Evolutionary conservation across 345 rosid genomes (phyloP), one percentile per base, ranked within the genome.

Genomic region (Lepidium didymum): DNA sequence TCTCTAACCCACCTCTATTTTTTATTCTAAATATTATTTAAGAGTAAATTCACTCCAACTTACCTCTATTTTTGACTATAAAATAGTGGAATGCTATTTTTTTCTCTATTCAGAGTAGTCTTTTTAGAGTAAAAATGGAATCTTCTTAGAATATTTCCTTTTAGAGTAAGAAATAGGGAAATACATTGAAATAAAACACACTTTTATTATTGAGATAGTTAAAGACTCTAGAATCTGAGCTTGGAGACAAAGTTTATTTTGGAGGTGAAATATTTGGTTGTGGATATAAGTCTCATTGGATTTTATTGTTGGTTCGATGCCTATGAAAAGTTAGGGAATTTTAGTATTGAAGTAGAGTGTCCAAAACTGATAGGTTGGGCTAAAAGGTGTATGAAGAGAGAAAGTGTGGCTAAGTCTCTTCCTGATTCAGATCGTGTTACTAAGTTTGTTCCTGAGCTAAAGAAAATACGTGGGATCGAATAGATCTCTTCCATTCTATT

Each of bases 361-460:
- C 80, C 83, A 2, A 81, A 74, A 53, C 9, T 83, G 33, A 34
- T 76, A 0, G 68, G 36, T 29, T 76, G 81, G 84, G 57, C 21
- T 3, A 74, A 81, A 40, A 70, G 80, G 74, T 78, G 84, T 72
- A 8, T 55, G 69, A 8, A 52, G 52, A 66, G 37, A 62, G 77
- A 72, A 2, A 64, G 79, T 52, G 75, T 70, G 23, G 54, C 64
- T 10, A 67, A 67, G 44, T 55, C 72, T 11, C 62, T 67, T 9
- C 72, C 72, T 42, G 54, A 55, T 10, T 45, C 52, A 1, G 19
- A 67, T 6, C 54, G 29, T 33, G 5, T 67, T 18, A 15, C 15
- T 42, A 8, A 16, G 7, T 67, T 67, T 9, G 18, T 67, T 9
- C 29, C 61, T 10, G 43, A 54, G 44, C 31, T 67, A 5, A 67